Evolutionary conservation across 257 asterid genomes (phyloP).

Genomic region (Cruciata laevipes): DNA sequence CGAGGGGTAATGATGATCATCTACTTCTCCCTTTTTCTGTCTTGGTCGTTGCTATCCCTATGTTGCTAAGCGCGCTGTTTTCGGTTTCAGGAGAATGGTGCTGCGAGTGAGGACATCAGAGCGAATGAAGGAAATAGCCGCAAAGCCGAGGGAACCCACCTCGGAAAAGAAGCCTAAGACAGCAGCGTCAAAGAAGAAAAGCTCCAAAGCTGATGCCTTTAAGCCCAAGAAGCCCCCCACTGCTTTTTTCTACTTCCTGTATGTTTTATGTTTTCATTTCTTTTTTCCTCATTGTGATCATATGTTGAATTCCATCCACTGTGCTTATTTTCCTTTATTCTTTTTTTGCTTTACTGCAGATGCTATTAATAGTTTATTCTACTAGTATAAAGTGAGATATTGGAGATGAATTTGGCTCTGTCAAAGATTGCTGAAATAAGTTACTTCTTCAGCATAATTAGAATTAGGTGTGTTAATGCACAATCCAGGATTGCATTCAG

Average conservation of each 20-base stretch:
- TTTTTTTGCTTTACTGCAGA: too few species aligned
- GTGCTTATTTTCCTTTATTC: too few species aligned
- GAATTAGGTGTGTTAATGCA: neutral
- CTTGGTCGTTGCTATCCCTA: neutral
- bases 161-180: conserved; percentile 19
- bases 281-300: neutral
- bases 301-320: neutral
- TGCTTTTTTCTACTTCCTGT: conserved; percentile 90
- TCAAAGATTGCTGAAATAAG: neutral
- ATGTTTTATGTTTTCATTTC: conserved; percentile 22
- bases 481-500: neutral
- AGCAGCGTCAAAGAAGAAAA: conserved; percentile 29
- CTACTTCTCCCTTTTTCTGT: neutral
- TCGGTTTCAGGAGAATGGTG: conserved; percentile 38
- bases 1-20: conserved; percentile 6
- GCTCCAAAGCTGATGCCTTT: conserved; percentile 47
- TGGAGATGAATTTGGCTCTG: too few species aligned
- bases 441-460: neutral
- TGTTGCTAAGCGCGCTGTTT: neutral
- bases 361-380: too few species aligned
- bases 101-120: conserved; percentile 28
- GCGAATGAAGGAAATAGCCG: conserved; percentile 24
- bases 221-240: conserved; percentile 97
- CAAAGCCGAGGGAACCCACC: conserved; percentile 17
- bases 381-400: too few species aligned